phyloP scores from a whole-genome alignment of 2,329 filamentous ascomycete genomes.

The Verticillium tricorpus region DNA sequence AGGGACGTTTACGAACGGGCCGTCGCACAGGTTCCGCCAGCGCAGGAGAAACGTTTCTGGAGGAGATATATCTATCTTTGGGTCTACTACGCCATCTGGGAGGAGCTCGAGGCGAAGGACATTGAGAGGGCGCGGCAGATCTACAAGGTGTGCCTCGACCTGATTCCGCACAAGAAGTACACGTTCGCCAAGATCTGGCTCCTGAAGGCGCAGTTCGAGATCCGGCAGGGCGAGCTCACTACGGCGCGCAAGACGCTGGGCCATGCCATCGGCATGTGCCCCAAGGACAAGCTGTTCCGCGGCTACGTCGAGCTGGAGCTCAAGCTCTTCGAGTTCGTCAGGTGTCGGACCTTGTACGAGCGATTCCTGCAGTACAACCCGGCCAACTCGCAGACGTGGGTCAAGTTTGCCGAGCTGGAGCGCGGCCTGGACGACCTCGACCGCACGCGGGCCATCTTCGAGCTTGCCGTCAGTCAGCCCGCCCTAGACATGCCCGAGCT shows the following conservation, averaged over 20 bases:
- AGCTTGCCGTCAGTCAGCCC: constrained; percentile 78
- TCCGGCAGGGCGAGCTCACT: constrained; percentile 78
- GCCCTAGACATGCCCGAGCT: constrained; percentile 95
- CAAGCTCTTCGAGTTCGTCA: constrained; percentile 88
- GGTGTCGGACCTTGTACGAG: constrained; percentile 87
- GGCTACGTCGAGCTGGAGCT: constrained; percentile 91
- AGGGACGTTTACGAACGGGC: constrained; percentile 93
- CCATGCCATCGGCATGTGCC: constrained; percentile 86
- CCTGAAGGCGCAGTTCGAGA: constrained; percentile 86
- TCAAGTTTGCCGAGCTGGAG: constrained; percentile 91
- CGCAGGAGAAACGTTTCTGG: constrained; percentile 96
- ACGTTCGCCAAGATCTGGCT: constrained; percentile 98
- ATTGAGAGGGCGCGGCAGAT: constrained; percentile 77
- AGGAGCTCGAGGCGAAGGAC: constrained; percentile 83
- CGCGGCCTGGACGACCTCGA: constrained; percentile 86
- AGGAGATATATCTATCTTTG: constrained; percentile 95
- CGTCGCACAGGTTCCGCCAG: constrained; percentile 91
- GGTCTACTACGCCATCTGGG: constrained; percentile 95
- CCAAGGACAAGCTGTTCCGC: constrained; percentile 92
- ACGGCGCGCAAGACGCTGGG: constrained; percentile 85
- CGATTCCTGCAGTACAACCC: constrained; percentile 93
- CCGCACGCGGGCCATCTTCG: constrained; percentile 84
- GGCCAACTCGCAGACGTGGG: constrained; percentile 90
- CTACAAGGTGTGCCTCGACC: constrained; percentile 79
- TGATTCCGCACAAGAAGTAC: constrained; percentile 94